These are phyloP conservation scores for Pythium pectinolyticum DNA, from an alignment of 352 stramenopile species.

Conservation along the genomic window DNA sequence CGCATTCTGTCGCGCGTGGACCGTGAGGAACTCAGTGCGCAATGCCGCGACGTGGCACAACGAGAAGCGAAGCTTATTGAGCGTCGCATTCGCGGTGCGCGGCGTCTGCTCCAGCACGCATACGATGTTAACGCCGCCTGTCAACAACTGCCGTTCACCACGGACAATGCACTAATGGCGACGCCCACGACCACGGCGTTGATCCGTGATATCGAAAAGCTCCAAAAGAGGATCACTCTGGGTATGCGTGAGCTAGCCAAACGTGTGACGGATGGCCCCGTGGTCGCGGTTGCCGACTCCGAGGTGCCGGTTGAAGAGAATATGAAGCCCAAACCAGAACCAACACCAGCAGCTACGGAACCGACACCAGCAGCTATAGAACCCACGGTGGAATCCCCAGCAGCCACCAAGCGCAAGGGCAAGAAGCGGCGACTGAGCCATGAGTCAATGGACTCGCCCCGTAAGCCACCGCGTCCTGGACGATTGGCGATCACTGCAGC, in stretches of 20 bases:
- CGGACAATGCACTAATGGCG: neutral
- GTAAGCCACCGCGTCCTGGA: constrained; percentile 17
- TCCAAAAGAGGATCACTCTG: neutral
- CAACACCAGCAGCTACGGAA: neutral
- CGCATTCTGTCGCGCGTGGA: constrained; percentile 26
- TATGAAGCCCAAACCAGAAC: neutral
- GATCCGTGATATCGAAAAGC: constrained; percentile 4
- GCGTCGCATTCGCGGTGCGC: neutral
- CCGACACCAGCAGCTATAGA: neutral
- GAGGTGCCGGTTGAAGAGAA: neutral
- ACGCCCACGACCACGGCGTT: neutral
- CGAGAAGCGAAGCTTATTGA: neutral
- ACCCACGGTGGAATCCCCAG: neutral
- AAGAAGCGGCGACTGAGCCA: constrained; percentile 4
- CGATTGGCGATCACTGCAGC: constrained; percentile 6
- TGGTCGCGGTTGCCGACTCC: neutral
- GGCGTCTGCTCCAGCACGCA: constrained; percentile 14
- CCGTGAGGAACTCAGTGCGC: constrained; percentile 7
- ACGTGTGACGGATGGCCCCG: neutral
- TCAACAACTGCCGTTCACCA: neutral
- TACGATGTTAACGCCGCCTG: constrained; percentile 19
- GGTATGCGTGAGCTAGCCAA: neutral
- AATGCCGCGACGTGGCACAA: constrained; percentile 8
- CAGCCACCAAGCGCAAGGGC: neutral
- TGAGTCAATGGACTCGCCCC: constrained; percentile 14